Conservation (phyloP, 2,329 filamentous ascomycete species). For the Calonectria henricotiae region DNA sequence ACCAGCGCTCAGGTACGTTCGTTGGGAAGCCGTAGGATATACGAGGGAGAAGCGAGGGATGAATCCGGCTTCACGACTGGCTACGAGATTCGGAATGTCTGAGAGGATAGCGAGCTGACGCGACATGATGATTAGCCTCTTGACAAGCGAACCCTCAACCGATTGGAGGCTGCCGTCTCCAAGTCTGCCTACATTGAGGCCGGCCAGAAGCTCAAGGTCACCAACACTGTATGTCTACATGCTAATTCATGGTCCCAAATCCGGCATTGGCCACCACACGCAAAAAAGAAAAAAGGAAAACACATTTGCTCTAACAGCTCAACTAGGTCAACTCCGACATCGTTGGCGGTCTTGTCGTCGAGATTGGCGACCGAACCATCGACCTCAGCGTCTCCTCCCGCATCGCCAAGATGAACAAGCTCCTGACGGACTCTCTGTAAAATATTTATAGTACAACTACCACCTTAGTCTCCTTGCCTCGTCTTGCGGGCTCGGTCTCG, state of each 20-base stretch:
- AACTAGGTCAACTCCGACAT: conserved; percentile 92
- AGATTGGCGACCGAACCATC: conserved; percentile 98
- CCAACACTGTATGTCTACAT: conserved; percentile 79
- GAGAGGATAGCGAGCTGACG: conserved; percentile 41
- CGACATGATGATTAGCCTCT: conserved; percentile 74
- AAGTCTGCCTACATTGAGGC: conserved; percentile 91
- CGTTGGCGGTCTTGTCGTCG: conserved; percentile 92
- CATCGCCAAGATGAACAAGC: conserved; percentile 99
- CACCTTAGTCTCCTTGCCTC: conserved; percentile 52
- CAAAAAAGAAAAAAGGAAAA: conserved; percentile 4
- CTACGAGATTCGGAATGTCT: not conserved
- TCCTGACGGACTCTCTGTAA: conserved; percentile 97
- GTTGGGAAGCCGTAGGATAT: conserved; percentile 31
- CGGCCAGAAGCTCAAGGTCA: conserved; percentile 98
- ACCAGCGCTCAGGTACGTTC: conserved; percentile 87
- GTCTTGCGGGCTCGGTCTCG: conserved; percentile 34
- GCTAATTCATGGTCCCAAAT: conserved; percentile 14
- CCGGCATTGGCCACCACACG: conserved; percentile 1
- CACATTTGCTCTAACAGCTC: conserved; percentile 37
- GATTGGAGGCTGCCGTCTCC: conserved; percentile 88
- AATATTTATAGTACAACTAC: conserved; percentile 58
- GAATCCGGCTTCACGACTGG: not conserved
- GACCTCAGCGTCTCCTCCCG: conserved; percentile 96
- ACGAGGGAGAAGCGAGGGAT: conserved; percentile 24
- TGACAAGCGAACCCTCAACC: conserved; percentile 87